Evolutionary conservation across 2,329 filamentous ascomycete genomes (phyloP).

Genomic region (Alternaria viburni): DNA sequence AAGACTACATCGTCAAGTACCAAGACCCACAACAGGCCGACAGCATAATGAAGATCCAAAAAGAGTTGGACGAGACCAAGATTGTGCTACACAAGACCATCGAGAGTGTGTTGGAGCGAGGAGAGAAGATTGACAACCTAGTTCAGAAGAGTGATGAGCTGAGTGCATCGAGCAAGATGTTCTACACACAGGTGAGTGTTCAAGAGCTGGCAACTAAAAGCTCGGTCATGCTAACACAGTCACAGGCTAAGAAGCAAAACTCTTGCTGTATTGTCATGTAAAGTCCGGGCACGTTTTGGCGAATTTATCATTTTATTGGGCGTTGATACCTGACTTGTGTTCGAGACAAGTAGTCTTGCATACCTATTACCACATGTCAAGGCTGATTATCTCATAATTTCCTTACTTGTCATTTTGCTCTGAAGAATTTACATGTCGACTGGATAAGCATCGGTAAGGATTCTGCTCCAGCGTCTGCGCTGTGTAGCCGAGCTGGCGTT

Average conservation of each 20-base stretch:
- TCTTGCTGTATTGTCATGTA: slow-evolving; percentile 65
- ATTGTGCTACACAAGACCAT: slow-evolving; percentile 97
- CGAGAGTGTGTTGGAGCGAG: slow-evolving; percentile 83
- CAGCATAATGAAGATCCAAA: slow-evolving; percentile 93
- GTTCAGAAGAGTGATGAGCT: slow-evolving; percentile 92
- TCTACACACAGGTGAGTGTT: slow-evolving; percentile 75
- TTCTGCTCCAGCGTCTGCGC: too few species aligned
- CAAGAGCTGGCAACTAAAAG: background rate
- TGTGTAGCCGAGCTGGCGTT: background rate
- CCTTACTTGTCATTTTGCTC: background rate
- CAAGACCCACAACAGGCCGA: slow-evolving; percentile 89
- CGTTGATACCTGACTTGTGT: slow-evolving; percentile 8
- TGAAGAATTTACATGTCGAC: background rate
- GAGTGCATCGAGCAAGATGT: slow-evolving; percentile 95
- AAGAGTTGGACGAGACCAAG: slow-evolving; percentile 97
- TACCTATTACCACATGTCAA: background rate
- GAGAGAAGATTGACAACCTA: slow-evolving; percentile 94
- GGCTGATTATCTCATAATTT: background rate
- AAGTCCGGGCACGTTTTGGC: slow-evolving; percentile 10
- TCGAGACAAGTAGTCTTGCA: slow-evolving; percentile 3
- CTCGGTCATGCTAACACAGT: background rate
- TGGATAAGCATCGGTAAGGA: too few species aligned
- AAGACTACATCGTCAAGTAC: slow-evolving; percentile 79
- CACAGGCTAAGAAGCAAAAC: slow-evolving; percentile 63
- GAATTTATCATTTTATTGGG: background rate